These are phyloP conservation scores for Sarocladium oryzae DNA, from an alignment of 2,329 filamentous ascomycete genomes.

Conservation along the genomic window DNA sequence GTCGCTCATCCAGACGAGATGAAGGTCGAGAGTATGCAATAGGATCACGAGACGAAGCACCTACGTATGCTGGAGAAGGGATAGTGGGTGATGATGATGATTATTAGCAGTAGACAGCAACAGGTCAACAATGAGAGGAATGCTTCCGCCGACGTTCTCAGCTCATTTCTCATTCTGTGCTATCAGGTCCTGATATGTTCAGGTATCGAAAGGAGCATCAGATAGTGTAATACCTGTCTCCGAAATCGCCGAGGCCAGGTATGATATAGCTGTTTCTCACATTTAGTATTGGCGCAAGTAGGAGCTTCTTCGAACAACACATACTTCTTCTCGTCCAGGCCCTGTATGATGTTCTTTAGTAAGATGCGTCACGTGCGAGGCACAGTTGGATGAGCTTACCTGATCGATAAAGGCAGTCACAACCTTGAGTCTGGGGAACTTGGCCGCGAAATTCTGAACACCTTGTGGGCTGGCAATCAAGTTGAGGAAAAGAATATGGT, in stretches of 20 bases:
- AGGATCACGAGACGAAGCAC: slow-evolving; percentile 46
- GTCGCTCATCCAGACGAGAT: slow-evolving; percentile 15
- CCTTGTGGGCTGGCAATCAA: slow-evolving; percentile 96
- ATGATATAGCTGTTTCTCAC: slow-evolving; percentile 76
- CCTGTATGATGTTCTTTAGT: slow-evolving; percentile 32
- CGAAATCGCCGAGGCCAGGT: slow-evolving; percentile 90
- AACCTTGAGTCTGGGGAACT: slow-evolving; percentile 82
- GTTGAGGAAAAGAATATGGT: slow-evolving; percentile 93
- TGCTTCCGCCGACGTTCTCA: background rate
- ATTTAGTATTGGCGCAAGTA: slow-evolving; percentile 27
- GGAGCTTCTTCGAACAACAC: slow-evolving; percentile 24
- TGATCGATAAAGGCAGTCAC: slow-evolving; percentile 95
- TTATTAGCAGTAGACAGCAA: slow-evolving; percentile 14
- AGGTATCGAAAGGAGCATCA: slow-evolving; percentile 30
- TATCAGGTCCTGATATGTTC: background rate
- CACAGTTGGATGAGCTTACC: slow-evolving; percentile 28
- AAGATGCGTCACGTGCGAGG: slow-evolving; percentile 18
- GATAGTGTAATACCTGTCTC: slow-evolving; percentile 91
- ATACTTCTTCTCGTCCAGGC: slow-evolving; percentile 92
- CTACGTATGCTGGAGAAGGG: slow-evolving; percentile 46
- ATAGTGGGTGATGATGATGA: slow-evolving; percentile 52
- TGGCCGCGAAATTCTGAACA: slow-evolving; percentile 78
- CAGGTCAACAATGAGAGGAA: background rate
- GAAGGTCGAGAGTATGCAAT: slow-evolving; percentile 20
- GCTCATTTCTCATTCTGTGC: background rate